Base-by-base conservation (phyloP, 139 green algal genomes). In the Chlorella sorokiniana region DNA sequence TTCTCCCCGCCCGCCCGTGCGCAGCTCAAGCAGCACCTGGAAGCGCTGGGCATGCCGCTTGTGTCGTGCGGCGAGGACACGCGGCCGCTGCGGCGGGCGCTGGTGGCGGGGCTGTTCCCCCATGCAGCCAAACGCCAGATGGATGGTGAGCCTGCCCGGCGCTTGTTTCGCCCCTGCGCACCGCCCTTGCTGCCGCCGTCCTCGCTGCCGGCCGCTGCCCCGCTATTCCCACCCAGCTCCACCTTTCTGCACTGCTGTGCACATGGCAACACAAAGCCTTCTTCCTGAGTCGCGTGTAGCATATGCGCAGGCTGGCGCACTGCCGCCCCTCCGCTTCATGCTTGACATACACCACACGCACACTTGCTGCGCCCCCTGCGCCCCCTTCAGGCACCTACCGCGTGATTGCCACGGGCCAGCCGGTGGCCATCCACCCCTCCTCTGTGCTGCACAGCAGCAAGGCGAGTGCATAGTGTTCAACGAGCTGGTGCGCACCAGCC, bases 381-480 rank as follows among this genome's bases (percentile, higher is more conserved):
- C 35, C 41, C 69, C 52, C 37, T 68, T 56, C 81, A 90, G 86
- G 91, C 6, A 91, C 74, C 7, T 98, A 96, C 85, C 84, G 83
- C 52, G 83, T 98, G 44, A 70, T 97, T 33, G 86, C 88, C 23
- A 94, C 90, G 0, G 85, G 90, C 4, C 92, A 95, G 64, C 44
- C 76, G 61, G 90, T 98, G 45, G 78, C 79, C 59, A 79, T 98
- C n/a, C 95, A 98, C 88, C 95, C 95, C 11, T 94, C 88, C 31
- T 94, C 86, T 1, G 92, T 96, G 45, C 88, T 98, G 35, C 70
- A 81, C 52, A 82, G 86, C 35, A 82, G 81, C 40, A 86, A 88
- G 73, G 85, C 6, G 86, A 88, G n/a, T 92, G 78, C 78, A 88
- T 97, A 1, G 89, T 97, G 31, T 98, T 97, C 85, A 90, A 88